Evolutionary conservation across 805 yeast species (phyloP).

Genomic region (Soucietia sequanensis): DNA sequence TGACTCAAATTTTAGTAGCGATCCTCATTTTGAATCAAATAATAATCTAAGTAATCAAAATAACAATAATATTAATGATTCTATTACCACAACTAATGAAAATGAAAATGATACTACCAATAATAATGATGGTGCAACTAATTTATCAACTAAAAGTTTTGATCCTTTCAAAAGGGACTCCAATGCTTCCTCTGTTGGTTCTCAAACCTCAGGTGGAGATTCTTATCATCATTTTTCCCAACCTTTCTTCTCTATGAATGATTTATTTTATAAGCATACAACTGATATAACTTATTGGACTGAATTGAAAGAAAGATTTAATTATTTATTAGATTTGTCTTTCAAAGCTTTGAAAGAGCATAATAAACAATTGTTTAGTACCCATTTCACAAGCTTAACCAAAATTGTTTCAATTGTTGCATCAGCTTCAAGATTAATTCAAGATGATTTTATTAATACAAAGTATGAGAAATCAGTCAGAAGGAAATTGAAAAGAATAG

Average conservation of each 20-base stretch:
- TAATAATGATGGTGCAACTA: not conserved
- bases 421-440: slow-evolving; percentile 52
- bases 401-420: slow-evolving; percentile 53
- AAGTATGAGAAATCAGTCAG: slow-evolving; percentile 48
- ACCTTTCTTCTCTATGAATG: slow-evolving; percentile 39
- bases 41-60: too few species aligned
- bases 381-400: slow-evolving; percentile 53
- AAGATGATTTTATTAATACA: slow-evolving; percentile 47
- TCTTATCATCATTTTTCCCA: slow-evolving; percentile 42
- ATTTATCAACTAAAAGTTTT: slow-evolving; percentile 14
- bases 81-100: not conserved
- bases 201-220: slow-evolving; percentile 21
- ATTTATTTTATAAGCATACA: slow-evolving; percentile 56
- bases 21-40: too few species aligned
- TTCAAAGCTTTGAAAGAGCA: slow-evolving; percentile 51
- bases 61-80: too few species aligned
- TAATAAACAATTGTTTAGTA: slow-evolving; percentile 51
- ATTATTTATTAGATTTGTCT: slow-evolving; percentile 47
- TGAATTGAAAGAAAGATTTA: slow-evolving; percentile 47
- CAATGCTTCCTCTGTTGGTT: slow-evolving; percentile 28
- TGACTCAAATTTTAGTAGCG: not conserved
- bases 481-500: slow-evolving; percentile 50
- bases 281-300: slow-evolving; percentile 63
- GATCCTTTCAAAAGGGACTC: slow-evolving; percentile 39
- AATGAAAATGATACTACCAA: not conserved